phyloP scores from a whole-genome alignment of 2,329 filamentous ascomycete species.

The Ceratocystis albifundus region DNA sequence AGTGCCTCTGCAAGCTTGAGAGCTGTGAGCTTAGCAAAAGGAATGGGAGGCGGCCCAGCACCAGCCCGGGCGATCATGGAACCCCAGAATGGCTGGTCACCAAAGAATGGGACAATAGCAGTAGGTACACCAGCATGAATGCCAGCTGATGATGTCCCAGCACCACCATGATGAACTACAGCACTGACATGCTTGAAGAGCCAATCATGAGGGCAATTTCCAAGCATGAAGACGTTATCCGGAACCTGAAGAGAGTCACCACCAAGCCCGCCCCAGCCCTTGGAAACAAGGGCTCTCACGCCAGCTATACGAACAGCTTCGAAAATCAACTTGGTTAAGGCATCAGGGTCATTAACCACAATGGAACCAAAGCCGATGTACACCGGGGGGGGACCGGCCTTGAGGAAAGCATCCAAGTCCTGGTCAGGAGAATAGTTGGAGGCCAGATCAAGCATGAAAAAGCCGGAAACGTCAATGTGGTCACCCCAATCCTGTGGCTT shows the following conservation, averaged over 20 bases:
- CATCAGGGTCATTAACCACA: constrained; percentile 63
- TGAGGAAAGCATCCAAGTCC: constrained; percentile 55
- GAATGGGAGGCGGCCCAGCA: constrained; percentile 59
- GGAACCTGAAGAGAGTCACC: constrained; percentile 59
- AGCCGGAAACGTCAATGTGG: constrained; percentile 62
- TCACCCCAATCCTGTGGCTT: constrained; percentile 66
- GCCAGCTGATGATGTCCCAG: constrained; percentile 79
- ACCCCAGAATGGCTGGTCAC: constrained; percentile 76
- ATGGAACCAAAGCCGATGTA: constrained; percentile 81
- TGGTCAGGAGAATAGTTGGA: constrained; percentile 54
- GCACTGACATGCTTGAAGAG: constrained; percentile 68
- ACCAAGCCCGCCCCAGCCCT: constrained; percentile 79
- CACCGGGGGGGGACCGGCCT: constrained; percentile 57
- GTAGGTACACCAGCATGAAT: constrained; percentile 70
- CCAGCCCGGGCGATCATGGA: constrained; percentile 61
- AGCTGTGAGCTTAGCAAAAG: constrained; percentile 54
- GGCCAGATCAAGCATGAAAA: constrained; percentile 61
- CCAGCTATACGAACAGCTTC: constrained; percentile 55
- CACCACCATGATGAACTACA: constrained; percentile 80
- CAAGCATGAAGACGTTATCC: constrained; percentile 68
- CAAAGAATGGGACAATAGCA: constrained; percentile 76
- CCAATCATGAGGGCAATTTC: constrained; percentile 82
- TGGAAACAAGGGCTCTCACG: constrained; percentile 69
- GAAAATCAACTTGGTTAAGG: constrained; percentile 59
- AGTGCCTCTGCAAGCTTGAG: constrained; percentile 57